Evolutionary conservation across 2,329 filamentous ascomycete species (phyloP).

Genomic region (Furcasterigmium sp.): DNA sequence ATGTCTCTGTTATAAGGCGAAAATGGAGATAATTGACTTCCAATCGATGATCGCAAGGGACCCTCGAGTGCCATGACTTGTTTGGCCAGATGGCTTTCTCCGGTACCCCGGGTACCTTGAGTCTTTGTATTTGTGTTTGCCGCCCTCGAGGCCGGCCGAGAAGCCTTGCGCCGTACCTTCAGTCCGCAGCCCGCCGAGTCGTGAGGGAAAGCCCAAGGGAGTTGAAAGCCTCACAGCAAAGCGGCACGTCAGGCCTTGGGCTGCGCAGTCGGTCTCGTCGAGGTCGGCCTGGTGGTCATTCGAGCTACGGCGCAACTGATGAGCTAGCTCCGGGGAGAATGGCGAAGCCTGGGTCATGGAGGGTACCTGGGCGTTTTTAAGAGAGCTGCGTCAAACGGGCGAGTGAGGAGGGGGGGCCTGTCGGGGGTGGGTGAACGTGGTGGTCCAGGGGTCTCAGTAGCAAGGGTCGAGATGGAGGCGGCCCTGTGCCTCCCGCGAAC

Average conservation of each 20-base stretch:
- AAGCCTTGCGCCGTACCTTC: neutral
- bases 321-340: slow-evolving; percentile 1
- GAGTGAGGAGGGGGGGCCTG: neutral
- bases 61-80: slow-evolving; percentile 54
- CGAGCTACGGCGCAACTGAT: slow-evolving; percentile 1
- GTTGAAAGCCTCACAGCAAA: neutral
- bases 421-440: slow-evolving; percentile 2
- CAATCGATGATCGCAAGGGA: slow-evolving; percentile 58
- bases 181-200: neutral
- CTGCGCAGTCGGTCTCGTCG: slow-evolving; percentile 3
- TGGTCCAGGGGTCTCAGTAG: neutral
- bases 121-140: neutral
- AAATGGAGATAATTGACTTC: slow-evolving; percentile 48
- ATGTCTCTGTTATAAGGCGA: slow-evolving; percentile 47
- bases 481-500: neutral
- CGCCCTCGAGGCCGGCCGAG: neutral
- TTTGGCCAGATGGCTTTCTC: neutral
- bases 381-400: slow-evolving; percentile 1
- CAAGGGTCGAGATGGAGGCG: neutral
- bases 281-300: slow-evolving; percentile 3
- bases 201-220: slow-evolving; percentile 15
- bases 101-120: too few relatives aligned
- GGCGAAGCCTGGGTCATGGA: slow-evolving; percentile 4
- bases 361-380: slow-evolving; percentile 3
- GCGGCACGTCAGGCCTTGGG: neutral